Base-by-base conservation (phyloP, 1,284 basidiomycete genomes). In the Agaricales sp. region DNA sequence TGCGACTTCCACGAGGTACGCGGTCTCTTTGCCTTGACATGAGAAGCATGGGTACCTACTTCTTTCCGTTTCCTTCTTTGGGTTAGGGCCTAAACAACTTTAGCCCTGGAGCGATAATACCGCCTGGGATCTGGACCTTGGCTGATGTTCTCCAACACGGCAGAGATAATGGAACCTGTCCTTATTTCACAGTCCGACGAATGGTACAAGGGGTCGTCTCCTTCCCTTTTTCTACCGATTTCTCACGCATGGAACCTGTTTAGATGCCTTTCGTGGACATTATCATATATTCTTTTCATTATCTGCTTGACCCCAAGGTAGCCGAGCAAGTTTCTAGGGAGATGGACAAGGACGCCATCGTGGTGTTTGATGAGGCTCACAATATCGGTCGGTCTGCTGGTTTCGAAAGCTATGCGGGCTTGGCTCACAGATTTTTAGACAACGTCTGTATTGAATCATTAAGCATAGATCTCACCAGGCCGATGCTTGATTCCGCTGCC, bases 401-500 rank as follows among this genome's bases (percentile, higher is more conserved):
- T 16, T 14, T 48, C 16, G 6, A 4, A 21, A 18, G 16, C 20
- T 23, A 20, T n/a, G n/a, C 20, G 12, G 23, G 16, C 12, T 20
- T 41, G 39, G 12, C 21, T 43, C 14, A 51, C 43, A 46, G 39
- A 30, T 38, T 46, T 18, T 12, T 57, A 85, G 95, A 99, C 64
- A 99, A 99, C 64, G 96, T 99, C 48, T 99, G 96, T 67, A 96
- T 99, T 63, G 96, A 99, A 63, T 97, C 95, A 0, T 71, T 99
- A 43, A 96, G 92, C 53, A 97, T 99, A 58, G 96, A 99, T 63
- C 72, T 99, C 45, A 99, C 95, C n/a, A 75, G 96, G 35, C 96
- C 96, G 0, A 99, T 99, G 91, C 74, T 99, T 22, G 96, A 99
- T 60, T 91, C 92, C 4, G 96, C 96, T 1, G 80, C 85, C 2